These are phyloP conservation scores for Penicillium sp. DNA, from an alignment of 2,329 filamentous ascomycete genomes.

Conservation along the genomic window DNA sequence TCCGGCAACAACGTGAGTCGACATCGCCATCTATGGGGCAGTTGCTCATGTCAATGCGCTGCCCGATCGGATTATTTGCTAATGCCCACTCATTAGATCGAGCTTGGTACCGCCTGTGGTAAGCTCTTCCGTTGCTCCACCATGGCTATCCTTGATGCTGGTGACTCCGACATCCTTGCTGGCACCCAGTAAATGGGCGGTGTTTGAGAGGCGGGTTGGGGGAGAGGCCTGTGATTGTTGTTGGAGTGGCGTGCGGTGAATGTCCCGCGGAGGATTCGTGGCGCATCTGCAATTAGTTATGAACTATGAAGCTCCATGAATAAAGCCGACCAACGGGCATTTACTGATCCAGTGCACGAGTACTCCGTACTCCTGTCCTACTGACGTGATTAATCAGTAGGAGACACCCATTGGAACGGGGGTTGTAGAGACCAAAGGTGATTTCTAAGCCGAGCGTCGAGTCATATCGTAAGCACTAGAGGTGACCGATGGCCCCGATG, in stretches of 20 bases:
- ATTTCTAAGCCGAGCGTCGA: neutral
- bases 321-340: constrained; percentile 2
- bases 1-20: constrained; percentile 95
- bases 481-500: neutral
- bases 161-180: constrained; percentile 94
- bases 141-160: constrained; percentile 95
- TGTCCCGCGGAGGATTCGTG: constrained; percentile 1
- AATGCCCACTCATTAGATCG: constrained; percentile 72
- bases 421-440: neutral
- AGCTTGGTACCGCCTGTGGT: constrained; percentile 96
- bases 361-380: neutral
- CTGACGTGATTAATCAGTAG: neutral
- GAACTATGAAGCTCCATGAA: constrained; percentile 8
- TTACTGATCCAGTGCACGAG: constrained; percentile 6
- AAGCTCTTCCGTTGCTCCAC: constrained; percentile 98
- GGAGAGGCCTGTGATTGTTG: constrained; percentile 4
- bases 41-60: neutral
- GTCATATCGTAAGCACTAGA: neutral
- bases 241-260: constrained; percentile 8
- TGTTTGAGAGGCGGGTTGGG: constrained; percentile 1
- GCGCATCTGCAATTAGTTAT: constrained; percentile 9
- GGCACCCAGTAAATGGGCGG: constrained; percentile 16
- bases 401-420: neutral
- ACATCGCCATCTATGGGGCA: neutral
- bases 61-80: constrained; percentile 44